A percentile compares a stretch with the other conserved stretches of the same genome.
Evolutionary conservation across 768 basidiomycete species (phyloP).

Genomic region (Serendipita sp.): DNA sequence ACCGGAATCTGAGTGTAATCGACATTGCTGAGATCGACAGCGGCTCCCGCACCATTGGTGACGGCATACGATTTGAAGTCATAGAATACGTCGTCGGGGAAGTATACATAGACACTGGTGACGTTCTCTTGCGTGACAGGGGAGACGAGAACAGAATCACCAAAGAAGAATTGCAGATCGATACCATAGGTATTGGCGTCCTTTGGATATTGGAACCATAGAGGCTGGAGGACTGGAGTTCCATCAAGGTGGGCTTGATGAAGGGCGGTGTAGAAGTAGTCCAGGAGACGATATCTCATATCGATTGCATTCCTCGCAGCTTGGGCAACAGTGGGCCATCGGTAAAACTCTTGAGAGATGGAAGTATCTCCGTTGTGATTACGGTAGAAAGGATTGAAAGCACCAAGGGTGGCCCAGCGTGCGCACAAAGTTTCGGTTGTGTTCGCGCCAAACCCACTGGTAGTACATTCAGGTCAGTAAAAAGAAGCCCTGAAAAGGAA

Average conservation of each 20-base stretch:
- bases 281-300: conserved; percentile 51
- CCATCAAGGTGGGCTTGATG: conserved; percentile 34
- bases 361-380: conserved; percentile 58
- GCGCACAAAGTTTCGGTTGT: conserved; percentile 68
- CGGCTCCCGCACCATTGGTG: conserved; percentile 27
- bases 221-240: conserved; percentile 53
- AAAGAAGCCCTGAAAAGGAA: no score
- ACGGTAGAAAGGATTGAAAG: conserved; percentile 67
- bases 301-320: conserved; percentile 55
- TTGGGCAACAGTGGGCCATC: conserved; percentile 65
- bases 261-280: conserved; percentile 31
- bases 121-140: conserved; percentile 57
- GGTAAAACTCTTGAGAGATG: conserved; percentile 62
- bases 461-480: background rate
- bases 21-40: conserved; percentile 32
- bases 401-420: conserved; percentile 64
- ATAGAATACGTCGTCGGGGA: background rate
- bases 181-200: conserved; percentile 45
- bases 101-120: conserved; percentile 45
- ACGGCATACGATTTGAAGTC: conserved; percentile 30
- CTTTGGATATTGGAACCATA: conserved; percentile 65
- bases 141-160: conserved; percentile 53
- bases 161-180: conserved; percentile 57
- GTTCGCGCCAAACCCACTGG: conserved; percentile 27
- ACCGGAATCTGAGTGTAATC: conserved; percentile 59